Percentiles rank a stretch among this genome's conserved stretches.
Evolutionary conservation across 768 basidiomycete species (phyloP).

Genomic region (Kwoniella europaea): DNA sequence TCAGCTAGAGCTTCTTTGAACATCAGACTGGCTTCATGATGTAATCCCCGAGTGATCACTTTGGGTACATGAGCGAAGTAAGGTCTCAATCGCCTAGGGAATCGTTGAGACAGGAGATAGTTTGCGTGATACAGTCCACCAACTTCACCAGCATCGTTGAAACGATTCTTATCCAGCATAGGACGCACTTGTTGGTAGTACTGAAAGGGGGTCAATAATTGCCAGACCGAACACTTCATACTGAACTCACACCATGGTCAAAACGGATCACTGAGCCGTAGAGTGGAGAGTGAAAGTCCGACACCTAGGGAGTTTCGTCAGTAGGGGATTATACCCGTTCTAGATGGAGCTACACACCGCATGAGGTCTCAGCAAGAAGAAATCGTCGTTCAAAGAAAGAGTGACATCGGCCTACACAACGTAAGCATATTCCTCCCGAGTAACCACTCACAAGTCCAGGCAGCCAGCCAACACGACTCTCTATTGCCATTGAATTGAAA

Average conservation of each 20-base stretch:
- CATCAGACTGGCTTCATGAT: slow-evolving; percentile 55
- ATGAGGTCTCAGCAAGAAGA: slow-evolving; percentile 50
- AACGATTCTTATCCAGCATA: slow-evolving; percentile 41
- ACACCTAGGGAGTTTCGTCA: slow-evolving; percentile 25
- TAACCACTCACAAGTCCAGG: slow-evolving; percentile 42
- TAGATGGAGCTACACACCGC: slow-evolving; percentile 27
- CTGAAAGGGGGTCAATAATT: background rate
- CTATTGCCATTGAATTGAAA: slow-evolving; percentile 57
- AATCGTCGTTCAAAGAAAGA: slow-evolving; percentile 52
- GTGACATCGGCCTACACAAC: slow-evolving; percentile 37
- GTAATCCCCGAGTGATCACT: slow-evolving; percentile 51
- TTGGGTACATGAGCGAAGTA: slow-evolving; percentile 56
- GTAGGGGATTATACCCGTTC: background rate
- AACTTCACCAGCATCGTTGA: slow-evolving; percentile 52
- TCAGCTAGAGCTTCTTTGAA: slow-evolving; percentile 45
- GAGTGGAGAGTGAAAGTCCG: slow-evolving; percentile 49
- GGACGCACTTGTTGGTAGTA: slow-evolving; percentile 51
- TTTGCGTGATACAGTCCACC: slow-evolving; percentile 55
- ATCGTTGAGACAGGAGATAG: slow-evolving; percentile 48
- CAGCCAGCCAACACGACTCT: slow-evolving; percentile 48
- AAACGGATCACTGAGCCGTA: slow-evolving; percentile 55
- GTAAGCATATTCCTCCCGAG: background rate
- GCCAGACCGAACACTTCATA: background rate
- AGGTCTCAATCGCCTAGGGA: slow-evolving; percentile 48
- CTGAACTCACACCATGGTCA: slow-evolving; percentile 42